Percentiles rank a stretch among this genome's conserved stretches.
Evolutionary conservation across 176 grass and related monocot species (phyloP).

Genomic region (Puccinellia tenuiflora): DNA sequence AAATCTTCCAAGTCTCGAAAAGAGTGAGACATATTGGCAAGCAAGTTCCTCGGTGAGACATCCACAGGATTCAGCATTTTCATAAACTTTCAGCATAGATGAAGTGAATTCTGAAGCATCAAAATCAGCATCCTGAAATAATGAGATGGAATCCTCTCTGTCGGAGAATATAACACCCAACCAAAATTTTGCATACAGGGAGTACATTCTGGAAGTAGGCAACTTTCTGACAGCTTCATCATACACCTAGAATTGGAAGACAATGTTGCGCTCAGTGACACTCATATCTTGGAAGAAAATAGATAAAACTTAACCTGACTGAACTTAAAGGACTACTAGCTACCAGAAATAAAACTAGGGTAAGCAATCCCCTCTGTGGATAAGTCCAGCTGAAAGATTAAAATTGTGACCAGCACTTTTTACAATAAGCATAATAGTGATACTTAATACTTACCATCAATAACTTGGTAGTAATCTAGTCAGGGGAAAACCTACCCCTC

Average conservation of each 20-base stretch:
- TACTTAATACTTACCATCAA: not conserved
- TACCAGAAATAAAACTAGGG: not conserved
- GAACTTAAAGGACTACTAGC: not conserved
- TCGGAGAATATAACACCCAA: constrained; percentile 40
- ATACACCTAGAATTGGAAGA: constrained; percentile 51
- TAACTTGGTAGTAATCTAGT: not conserved
- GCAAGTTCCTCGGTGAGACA: constrained; percentile 70
- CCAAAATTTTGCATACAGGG: constrained; percentile 82
- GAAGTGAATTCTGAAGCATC: constrained; percentile 45
- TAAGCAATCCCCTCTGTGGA: not conserved
- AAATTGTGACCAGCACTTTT: not conserved
- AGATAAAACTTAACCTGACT: not conserved
- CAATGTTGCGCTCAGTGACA: not conserved
- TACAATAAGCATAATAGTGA: not conserved
- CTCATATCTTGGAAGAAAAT: not conserved
- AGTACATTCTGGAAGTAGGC: constrained; percentile 79
- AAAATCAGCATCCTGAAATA: constrained; percentile 36
- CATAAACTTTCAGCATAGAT: constrained; percentile 60
- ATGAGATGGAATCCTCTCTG: constrained; percentile 39
- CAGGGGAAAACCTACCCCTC: not conserved
- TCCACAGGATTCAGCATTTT: constrained; percentile 53
- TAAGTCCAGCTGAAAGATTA: constrained; percentile 5
- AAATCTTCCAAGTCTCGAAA: constrained; percentile 53
- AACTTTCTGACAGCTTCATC: constrained; percentile 76
- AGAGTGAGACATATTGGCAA: constrained; percentile 62